These are phyloP conservation scores for Coemansia sp. DNA, from an alignment of 192 early-diverging fungal species.

Conservation along the genomic window DNA sequence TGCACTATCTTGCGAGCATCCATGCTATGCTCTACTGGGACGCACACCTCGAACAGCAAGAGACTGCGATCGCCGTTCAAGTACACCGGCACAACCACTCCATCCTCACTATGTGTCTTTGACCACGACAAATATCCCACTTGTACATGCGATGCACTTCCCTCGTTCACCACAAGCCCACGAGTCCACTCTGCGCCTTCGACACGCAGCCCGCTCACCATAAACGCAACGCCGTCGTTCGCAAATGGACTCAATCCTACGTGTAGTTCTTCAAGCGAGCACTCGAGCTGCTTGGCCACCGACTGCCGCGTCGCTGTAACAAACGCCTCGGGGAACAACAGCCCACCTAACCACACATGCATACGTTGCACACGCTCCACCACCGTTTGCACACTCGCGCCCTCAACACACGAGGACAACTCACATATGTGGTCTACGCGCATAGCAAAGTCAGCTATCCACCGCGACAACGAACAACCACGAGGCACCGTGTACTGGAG, in stretches of 20 bases:
- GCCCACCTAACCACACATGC: conserved; percentile 80
- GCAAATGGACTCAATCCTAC: no score
- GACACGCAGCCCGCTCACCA: conserved; percentile 41
- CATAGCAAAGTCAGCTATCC: conserved; percentile 71
- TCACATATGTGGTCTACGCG: conserved; percentile 65
- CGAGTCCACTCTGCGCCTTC: conserved; percentile 55
- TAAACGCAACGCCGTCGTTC: background rate
- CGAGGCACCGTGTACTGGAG: conserved; percentile 48
- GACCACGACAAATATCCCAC: conserved; percentile 45
- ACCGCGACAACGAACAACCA: conserved; percentile 56
- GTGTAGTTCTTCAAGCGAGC: conserved; percentile 70
- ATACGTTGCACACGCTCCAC: conserved; percentile 11
- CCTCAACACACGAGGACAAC: conserved; percentile 42
- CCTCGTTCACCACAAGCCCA: conserved; percentile 43
- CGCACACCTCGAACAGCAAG: conserved; percentile 58
- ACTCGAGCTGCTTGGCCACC: conserved; percentile 67
- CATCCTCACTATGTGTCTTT: background rate
- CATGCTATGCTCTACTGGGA: conserved; percentile 16
- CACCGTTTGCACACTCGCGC: background rate
- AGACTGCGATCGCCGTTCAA: conserved; percentile 63
- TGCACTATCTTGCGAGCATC: conserved; percentile 36
- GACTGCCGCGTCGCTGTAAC: conserved; percentile 88
- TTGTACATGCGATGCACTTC: conserved; percentile 32
- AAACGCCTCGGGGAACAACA: conserved; percentile 88
- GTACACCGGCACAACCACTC: conserved; percentile 60